phyloP scores from a whole-genome alignment of 352 stramenopile genomes.

The Globisporangium apiculatum region DNA sequence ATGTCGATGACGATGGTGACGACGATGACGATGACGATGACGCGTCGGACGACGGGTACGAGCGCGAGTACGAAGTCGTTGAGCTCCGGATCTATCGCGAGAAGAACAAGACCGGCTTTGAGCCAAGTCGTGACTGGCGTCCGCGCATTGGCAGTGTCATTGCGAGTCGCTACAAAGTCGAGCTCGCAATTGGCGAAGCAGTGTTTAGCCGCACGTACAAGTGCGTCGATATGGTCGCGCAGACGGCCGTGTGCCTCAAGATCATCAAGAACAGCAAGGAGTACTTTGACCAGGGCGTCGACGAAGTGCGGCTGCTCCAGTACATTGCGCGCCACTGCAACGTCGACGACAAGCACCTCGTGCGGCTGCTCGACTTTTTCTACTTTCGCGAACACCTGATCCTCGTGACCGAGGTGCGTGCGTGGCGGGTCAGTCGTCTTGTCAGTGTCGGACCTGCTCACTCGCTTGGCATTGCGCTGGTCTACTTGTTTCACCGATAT shows the following conservation, averaged over 20 bases:
- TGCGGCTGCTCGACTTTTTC: slow-evolving; percentile 94
- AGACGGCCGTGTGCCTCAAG: slow-evolving; percentile 93
- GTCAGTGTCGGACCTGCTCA: no score
- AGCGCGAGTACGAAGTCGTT: slow-evolving; percentile 62
- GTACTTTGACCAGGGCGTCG: slow-evolving; percentile 96
- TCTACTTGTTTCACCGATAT: background rate
- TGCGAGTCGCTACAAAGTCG: slow-evolving; percentile 58
- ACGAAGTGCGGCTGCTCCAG: slow-evolving; percentile 74
- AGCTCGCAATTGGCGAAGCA: slow-evolving; percentile 67
- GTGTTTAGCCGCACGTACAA: slow-evolving; percentile 85
- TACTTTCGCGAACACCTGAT: slow-evolving; percentile 94
- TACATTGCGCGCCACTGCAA: slow-evolving; percentile 73
- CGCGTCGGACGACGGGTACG: slow-evolving; percentile 28
- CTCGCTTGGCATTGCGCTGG: no score
- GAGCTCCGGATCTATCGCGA: slow-evolving; percentile 67
- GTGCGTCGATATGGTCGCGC: slow-evolving; percentile 43
- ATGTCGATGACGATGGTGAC: slow-evolving; percentile 18
- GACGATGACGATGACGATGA: slow-evolving; percentile 28
- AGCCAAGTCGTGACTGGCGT: slow-evolving; percentile 69
- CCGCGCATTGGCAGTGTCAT: slow-evolving; percentile 51
- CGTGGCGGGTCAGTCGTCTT: no score
- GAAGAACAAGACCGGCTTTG: slow-evolving; percentile 77
- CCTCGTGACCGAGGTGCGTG: slow-evolving; percentile 93
- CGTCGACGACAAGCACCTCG: slow-evolving; percentile 89
- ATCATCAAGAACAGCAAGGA: slow-evolving; percentile 99